These are phyloP conservation scores for Phascolomyces articulosus DNA, from an alignment of 371 early-diverging fungal species.

Conservation along the genomic window DNA sequence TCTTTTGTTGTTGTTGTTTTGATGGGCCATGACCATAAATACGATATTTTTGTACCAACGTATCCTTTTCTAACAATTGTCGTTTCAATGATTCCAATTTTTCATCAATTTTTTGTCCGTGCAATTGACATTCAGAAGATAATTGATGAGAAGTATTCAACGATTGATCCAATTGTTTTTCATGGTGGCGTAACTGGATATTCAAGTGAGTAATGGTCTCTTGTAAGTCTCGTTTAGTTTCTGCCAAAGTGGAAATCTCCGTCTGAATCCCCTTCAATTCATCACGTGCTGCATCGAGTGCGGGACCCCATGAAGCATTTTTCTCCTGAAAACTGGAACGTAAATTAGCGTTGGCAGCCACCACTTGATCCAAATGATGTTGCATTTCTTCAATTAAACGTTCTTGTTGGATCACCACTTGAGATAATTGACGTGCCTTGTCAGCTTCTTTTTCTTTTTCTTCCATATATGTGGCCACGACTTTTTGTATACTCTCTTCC, in stretches of 20 bases:
- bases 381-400: slow-evolving; percentile 24
- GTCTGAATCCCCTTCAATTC: not conserved
- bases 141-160: not conserved
- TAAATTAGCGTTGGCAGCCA: slow-evolving; percentile 7
- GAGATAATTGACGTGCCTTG: slow-evolving; percentile 24
- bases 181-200: slow-evolving; percentile 12
- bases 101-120: slow-evolving; percentile 18
- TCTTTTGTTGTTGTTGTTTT: not conserved
- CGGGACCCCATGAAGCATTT: slow-evolving; percentile 5
- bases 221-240: slow-evolving; percentile 15
- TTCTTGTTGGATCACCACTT: slow-evolving; percentile 36
- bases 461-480: slow-evolving; percentile 13
- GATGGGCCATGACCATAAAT: not conserved
- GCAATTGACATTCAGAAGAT: slow-evolving; percentile 9
- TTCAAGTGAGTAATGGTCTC: slow-evolving; percentile 8
- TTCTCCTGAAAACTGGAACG: slow-evolving; percentile 10
- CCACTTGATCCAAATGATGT: slow-evolving; percentile 1
- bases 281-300: slow-evolving; percentile 1
- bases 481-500: slow-evolving; percentile 15
- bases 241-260: slow-evolving; percentile 9
- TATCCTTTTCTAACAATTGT: slow-evolving; percentile 21
- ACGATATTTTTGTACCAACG: slow-evolving; percentile 13
- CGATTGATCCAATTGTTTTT: slow-evolving; percentile 3
- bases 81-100: slow-evolving; percentile 19
- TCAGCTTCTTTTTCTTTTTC: slow-evolving; percentile 22